phyloP scores from a whole-genome alignment of 2,329 filamentous ascomycete species.

The Claviceps maximensis region DNA sequence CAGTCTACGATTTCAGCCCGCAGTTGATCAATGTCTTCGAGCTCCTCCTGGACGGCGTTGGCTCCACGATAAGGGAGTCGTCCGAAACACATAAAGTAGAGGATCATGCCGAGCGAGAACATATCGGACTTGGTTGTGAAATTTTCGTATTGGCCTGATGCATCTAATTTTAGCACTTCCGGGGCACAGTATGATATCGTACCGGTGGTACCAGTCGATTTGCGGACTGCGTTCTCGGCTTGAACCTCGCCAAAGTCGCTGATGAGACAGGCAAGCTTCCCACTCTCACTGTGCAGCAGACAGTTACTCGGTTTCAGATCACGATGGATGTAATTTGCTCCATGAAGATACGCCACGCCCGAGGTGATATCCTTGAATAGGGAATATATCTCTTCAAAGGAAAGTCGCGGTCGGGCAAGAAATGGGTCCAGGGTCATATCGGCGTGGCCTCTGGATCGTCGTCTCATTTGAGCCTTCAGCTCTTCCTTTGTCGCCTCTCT shows the following conservation, averaged over 20 bases:
- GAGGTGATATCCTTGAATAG: conserved; percentile 94
- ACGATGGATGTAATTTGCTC: conserved; percentile 85
- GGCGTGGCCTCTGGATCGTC: conserved; percentile 64
- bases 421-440: conserved; percentile 45
- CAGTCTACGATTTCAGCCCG: conserved; percentile 76
- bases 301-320: conserved; percentile 97
- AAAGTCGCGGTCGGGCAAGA: conserved; percentile 29
- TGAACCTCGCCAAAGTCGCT: conserved; percentile 98
- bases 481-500: conserved; percentile 63
- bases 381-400: conserved; percentile 89
- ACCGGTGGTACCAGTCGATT: conserved; percentile 83
- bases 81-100: conserved; percentile 96
- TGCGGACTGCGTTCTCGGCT: conserved; percentile 64
- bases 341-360: conserved; percentile 78
- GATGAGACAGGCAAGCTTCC: conserved; percentile 66
- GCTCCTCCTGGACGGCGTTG: conserved; percentile 77
- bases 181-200: conserved; percentile 97
- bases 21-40: conserved; percentile 77
- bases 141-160: conserved; percentile 66
- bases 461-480: conserved; percentile 74
- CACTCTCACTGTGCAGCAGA: conserved; percentile 64
- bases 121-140: conserved; percentile 96
- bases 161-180: conserved; percentile 65
- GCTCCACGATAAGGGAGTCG: conserved; percentile 74
- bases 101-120: conserved; percentile 96